A percentile compares a stretch with the other conserved stretches of the same genome.
These are phyloP conservation scores for Xylaria flabelliformis DNA, from an alignment of 495 filamentous ascomycete species.

Conservation along the genomic window DNA sequence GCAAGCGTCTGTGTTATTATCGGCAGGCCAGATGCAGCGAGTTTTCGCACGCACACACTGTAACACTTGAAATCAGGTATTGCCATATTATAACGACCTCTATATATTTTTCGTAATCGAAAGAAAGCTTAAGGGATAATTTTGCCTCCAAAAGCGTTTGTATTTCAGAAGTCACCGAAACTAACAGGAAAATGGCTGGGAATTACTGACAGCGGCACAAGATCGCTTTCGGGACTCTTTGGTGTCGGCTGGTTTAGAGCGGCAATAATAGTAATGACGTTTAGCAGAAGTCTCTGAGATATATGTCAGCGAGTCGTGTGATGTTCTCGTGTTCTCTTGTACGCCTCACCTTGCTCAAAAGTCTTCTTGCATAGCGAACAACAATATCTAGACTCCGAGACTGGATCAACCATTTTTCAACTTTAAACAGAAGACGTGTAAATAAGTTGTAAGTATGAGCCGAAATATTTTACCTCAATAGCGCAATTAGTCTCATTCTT, in stretches of 20 bases:
- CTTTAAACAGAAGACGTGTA: not conserved
- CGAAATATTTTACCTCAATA: not conserved
- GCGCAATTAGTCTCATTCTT: not conserved
- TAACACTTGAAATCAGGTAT: not conserved
- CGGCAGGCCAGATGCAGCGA: slow-evolving; percentile 17
- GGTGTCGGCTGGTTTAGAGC: slow-evolving; percentile 18
- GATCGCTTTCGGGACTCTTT: slow-evolving; percentile 19
- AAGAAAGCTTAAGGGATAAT: not conserved
- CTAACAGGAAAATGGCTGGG: not conserved
- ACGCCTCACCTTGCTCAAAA: slow-evolving; percentile 7
- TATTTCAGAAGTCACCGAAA: not conserved
- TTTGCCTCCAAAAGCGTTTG: not conserved
- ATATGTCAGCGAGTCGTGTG: not conserved
- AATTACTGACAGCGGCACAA: slow-evolving; percentile 1
- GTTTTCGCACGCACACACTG: slow-evolving; percentile 25
- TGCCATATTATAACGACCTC: not conserved
- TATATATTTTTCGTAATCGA: not conserved
- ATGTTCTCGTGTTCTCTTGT: not conserved
- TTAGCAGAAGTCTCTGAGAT: not conserved
- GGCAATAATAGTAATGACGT: slow-evolving; percentile 26
- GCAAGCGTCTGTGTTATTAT: not conserved
- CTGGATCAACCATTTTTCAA: not conserved
- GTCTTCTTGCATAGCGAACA: slow-evolving; percentile 17
- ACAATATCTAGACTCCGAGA: not conserved
- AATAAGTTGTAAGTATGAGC: not conserved